Base-by-base conservation (phyloP, 192 early-diverging fungal species). In the Mortierella hygrophila region DNA sequence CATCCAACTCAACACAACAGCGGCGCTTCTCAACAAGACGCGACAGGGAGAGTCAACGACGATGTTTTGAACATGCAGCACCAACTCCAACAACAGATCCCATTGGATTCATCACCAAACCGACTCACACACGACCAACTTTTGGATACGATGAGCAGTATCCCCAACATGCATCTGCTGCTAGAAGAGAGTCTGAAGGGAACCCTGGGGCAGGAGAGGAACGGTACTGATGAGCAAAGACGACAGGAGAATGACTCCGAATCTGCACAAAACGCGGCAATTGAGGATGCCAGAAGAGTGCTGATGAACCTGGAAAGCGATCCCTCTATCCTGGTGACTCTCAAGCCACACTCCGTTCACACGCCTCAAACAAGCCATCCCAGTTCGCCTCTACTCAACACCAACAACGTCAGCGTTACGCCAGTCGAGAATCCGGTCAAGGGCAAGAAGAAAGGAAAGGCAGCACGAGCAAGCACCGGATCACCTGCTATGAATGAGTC, bases 31-130 rank as follows among this genome's bases (percentile, higher is more conserved):
- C 29, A 75, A 49, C 32, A 29, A n/a, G 54, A 41, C 49, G 13
- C 74, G 38, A n/a, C 46, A 20, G 21, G 37, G 35, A n/a, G 69
- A 44, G 74, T 80, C 13, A 77, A 54, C 42, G 75, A 73, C 1
- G 84, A 86, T 40, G 76, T 86, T n/a, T 29, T 86, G 16, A 63
- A 47, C 21, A 81, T 86, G 84, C 84, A 86, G 23, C 75, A 78
- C 32, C 75, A 86, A 16, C 76, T 86, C 3, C 79, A 81, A 35
- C 79, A 86, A 54, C 84, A 86, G 57, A 81, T 86, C 32, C 78
- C 78, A 40, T 35, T 73, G 40, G 68, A 68, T 70, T 57, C 77
- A 4, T 55, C 57, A 11, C 42, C 74, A n/a, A 69, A 54, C 16
- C 83, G 75, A 2, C 55, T 85, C 23, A 79, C 82, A 1, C 68